phyloP scores from a whole-genome alignment of 306 rosid genomes.

The Gynostemma pentaphyllum region DNA sequence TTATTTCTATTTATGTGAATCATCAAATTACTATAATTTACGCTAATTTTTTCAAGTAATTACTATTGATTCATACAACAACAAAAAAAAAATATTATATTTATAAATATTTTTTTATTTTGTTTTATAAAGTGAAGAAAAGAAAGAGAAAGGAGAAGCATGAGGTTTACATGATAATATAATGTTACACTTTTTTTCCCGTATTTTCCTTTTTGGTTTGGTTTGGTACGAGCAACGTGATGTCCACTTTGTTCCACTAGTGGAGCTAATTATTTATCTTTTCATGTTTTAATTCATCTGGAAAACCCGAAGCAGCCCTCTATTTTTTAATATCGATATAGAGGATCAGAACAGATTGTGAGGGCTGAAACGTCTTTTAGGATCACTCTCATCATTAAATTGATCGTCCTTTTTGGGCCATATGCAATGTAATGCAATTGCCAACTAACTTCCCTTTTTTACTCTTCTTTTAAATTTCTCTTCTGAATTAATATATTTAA shows the following conservation, averaged over 20 bases:
- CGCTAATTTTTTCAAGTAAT: too few relatives aligned
- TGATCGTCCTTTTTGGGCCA: too few relatives aligned
- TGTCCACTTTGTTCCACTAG: conserved; percentile 2
- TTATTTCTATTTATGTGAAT: too few relatives aligned
- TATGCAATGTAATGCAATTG: not conserved
- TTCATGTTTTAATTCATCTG: not conserved
- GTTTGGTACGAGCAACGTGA: not conserved
- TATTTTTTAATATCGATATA: not conserved
- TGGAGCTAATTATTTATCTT: not conserved
- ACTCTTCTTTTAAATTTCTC: too few relatives aligned
- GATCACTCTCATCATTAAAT: not conserved
- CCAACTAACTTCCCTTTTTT: not conserved
- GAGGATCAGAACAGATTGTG: too few relatives aligned
- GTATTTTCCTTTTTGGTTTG: not conserved
- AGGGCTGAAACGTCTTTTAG: not conserved
- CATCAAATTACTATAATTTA: too few relatives aligned
- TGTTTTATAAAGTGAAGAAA: not conserved
- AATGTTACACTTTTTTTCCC: not conserved
- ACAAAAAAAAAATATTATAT: too few relatives aligned
- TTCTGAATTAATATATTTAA: too few relatives aligned
- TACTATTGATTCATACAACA: too few relatives aligned
- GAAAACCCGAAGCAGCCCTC: not conserved
- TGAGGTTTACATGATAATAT: too few relatives aligned
- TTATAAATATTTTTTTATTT: too few relatives aligned
- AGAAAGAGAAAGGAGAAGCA: not conserved